Percentiles rank a stretch among this genome's conserved stretches.
Evolutionary conservation across 768 basidiomycete species (phyloP).

Genomic region (Boletus rubropictus): DNA sequence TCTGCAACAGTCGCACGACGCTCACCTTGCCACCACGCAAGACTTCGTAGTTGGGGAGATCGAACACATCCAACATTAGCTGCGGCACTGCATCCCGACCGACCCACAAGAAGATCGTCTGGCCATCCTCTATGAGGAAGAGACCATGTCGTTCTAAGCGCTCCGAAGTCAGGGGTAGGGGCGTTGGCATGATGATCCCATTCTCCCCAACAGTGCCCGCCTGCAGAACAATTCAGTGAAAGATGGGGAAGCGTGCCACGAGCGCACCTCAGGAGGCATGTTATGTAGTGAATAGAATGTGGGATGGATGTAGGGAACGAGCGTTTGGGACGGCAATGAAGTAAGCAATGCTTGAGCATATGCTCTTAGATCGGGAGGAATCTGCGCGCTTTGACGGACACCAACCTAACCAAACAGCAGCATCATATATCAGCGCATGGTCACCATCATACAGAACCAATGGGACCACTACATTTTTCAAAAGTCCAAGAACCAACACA

Average conservation of each 20-base stretch:
- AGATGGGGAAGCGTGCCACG: background rate
- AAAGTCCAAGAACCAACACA: slow-evolving; percentile 77
- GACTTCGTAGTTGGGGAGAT: slow-evolving; percentile 80
- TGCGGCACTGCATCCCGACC: slow-evolving; percentile 98
- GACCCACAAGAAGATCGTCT: slow-evolving; percentile 97
- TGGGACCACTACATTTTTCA: slow-evolving; percentile 78
- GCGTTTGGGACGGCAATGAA: slow-evolving; percentile 82
- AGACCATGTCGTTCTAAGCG: slow-evolving; percentile 91
- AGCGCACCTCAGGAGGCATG: slow-evolving; percentile 82
- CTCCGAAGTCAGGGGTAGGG: slow-evolving; percentile 91
- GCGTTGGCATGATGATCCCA: slow-evolving; percentile 82
- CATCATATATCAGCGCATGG: background rate
- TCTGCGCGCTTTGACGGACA: slow-evolving; percentile 91
- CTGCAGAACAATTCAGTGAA: slow-evolving; percentile 34
- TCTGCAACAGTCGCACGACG: background rate
- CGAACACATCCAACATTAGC: slow-evolving; percentile 90
- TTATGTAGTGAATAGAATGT: slow-evolving; percentile 94
- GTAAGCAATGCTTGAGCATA: slow-evolving; percentile 92
- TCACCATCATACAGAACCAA: background rate
- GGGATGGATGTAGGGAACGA: slow-evolving; percentile 93
- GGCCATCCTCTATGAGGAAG: slow-evolving; percentile 95
- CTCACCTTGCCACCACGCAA: slow-evolving; percentile 88
- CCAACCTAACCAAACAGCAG: slow-evolving; percentile 56
- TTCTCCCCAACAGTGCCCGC: slow-evolving; percentile 88
- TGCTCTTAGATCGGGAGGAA: slow-evolving; percentile 92